Percentiles rank a stretch among this genome's conserved stretches.
Evolutionary conservation across 352 stramenopile genomes (phyloP).

Genomic region (Phytopythium sindhum): DNA sequence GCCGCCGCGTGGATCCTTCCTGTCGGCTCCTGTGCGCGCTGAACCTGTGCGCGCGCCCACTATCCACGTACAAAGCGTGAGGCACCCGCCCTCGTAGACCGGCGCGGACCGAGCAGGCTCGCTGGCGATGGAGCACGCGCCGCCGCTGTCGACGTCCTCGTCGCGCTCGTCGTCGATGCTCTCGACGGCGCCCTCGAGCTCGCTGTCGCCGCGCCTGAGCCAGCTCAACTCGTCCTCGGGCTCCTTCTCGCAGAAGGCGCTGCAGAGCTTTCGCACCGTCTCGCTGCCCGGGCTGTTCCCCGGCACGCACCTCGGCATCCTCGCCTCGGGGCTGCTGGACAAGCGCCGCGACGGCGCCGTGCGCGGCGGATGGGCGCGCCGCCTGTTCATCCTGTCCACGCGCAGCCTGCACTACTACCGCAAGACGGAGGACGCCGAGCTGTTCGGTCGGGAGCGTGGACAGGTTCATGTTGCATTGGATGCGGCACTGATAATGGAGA

Average conservation of each 20-base stretch:
- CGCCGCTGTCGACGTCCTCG: slow-evolving; percentile 34
- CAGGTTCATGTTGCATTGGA: slow-evolving; percentile 25
- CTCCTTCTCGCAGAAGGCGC: slow-evolving; percentile 44
- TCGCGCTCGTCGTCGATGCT: slow-evolving; percentile 25
- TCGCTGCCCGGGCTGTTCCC: slow-evolving; percentile 69
- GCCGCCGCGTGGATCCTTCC: not conserved
- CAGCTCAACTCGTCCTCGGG: slow-evolving; percentile 55
- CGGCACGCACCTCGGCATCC: slow-evolving; percentile 68
- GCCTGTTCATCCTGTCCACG: slow-evolving; percentile 80
- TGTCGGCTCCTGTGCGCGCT: not conserved
- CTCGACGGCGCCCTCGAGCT: slow-evolving; percentile 31
- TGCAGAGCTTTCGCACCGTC: slow-evolving; percentile 71
- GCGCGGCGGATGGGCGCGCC: slow-evolving; percentile 73
- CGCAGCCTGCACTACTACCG: slow-evolving; percentile 83
- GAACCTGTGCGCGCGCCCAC: not conserved
- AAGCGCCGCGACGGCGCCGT: slow-evolving; percentile 83
- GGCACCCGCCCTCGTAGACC: not conserved
- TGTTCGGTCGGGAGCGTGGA: slow-evolving; percentile 83
- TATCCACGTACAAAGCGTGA: not conserved
- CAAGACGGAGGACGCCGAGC: slow-evolving; percentile 73
- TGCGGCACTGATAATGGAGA: not conserved
- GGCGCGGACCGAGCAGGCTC: slow-evolving; percentile 7
- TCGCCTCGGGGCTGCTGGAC: slow-evolving; percentile 72
- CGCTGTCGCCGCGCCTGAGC: slow-evolving; percentile 36
- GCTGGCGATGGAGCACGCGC: slow-evolving; percentile 13